These are phyloP conservation scores for Nephelium lappaceum DNA, from an alignment of 345 rosid genomes.

Conservation along the genomic window DNA sequence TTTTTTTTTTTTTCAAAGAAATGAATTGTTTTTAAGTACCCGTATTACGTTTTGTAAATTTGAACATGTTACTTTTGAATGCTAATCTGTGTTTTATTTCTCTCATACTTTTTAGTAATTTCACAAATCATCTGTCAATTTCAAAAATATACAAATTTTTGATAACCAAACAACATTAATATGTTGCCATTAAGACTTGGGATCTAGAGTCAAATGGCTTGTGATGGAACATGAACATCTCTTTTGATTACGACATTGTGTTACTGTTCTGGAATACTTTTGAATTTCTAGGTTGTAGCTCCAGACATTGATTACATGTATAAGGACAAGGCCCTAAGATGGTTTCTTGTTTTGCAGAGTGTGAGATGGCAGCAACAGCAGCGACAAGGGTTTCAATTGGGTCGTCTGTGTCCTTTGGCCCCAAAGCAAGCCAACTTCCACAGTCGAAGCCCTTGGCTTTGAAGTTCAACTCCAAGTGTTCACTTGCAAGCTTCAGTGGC, in stretches of 20 bases:
- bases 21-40: too few species aligned
- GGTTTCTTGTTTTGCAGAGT: conserved; percentile 20
- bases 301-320: background rate
- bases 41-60: too few species aligned
- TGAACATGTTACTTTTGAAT: too few species aligned
- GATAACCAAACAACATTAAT: too few species aligned
- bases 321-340: background rate
- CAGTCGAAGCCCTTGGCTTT: conserved; percentile 44
- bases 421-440: conserved; percentile 43
- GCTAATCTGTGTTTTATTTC: too few species aligned
- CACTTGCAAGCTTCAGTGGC: conserved; percentile 53
- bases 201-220: background rate
- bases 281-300: background rate
- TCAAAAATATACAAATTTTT: too few species aligned
- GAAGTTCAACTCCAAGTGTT: conserved; percentile 40
- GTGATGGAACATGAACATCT: background rate
- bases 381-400: conserved; percentile 64
- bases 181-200: background rate
- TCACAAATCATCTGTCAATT: too few species aligned
- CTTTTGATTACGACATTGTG: background rate
- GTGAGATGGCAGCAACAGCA: conserved; percentile 69
- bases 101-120: too few species aligned
- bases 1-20: too few species aligned
- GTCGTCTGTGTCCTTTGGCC: conserved; percentile 49
- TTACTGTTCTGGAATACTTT: background rate